Evolutionary conservation across 164 flowering plant genomes (phyloP), one percentile per base, ranked within the genome.

Genomic region (Stephania yunnanensis): DNA sequence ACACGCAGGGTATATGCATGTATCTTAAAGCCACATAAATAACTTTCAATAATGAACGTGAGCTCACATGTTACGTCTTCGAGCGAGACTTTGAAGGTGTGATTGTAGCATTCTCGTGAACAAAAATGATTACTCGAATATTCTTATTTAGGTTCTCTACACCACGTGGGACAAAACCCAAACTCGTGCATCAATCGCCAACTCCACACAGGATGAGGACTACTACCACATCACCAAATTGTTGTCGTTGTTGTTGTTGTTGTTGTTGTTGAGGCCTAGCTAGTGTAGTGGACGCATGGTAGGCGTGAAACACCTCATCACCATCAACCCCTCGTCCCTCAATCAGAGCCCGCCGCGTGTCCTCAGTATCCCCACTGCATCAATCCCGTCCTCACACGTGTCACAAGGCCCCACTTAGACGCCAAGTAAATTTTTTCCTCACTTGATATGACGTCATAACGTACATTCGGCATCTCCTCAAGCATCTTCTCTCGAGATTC

Each of bases 401-500:
- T 19, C 17, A 6, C 15, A 1, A 5, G 64, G 64, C 6, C 64
- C 64, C 64, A 58, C 64, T 19, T 58, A n/a, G 64, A 19, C 64
- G 64, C 64, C 20, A 58, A 58, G 64, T 1, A 15, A 55, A 58
- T 0, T 1, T 36, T 4, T 36, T 4, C 1, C 42, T 36, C 4
- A 36, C 42, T 36, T 36, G 42, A 25, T 31, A 15, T 25, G 25
- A 25, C 25, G 25, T 25, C 64, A 5, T 68, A 20, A n/a, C 71
- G 42, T 68, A 68, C 10, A 45, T 11, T 68, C 6, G 17, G 71
- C 6, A 36, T 68, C 71, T 45, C 6, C 46, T 15, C 11, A 2
- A 68, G 71, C 71, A 68, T 68, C 71, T 68, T 68, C 46, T 68
- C 46, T 15, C 46, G 1, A 19, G 71, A 68, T 22, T 68, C 46